Conservation (phyloP, 768 basidiomycete species). For the Solioccasus polychromus region DNA sequence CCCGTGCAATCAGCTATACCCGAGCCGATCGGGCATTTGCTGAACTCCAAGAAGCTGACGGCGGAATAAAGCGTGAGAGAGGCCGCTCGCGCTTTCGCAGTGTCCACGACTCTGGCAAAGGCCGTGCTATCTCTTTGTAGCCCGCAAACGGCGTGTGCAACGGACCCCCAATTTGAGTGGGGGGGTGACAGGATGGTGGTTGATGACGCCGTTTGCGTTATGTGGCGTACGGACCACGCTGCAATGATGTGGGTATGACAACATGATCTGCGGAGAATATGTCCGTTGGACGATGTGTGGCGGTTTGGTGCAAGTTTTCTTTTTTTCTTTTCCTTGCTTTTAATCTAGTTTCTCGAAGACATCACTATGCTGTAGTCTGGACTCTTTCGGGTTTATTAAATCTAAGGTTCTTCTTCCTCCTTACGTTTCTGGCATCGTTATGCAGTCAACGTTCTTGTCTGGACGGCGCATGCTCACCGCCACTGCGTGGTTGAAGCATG, state of each 20-base stretch:
- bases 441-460: no score
- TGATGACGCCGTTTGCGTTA: conserved; percentile 31
- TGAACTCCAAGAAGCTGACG: conserved; percentile 48
- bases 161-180: conserved; percentile 23
- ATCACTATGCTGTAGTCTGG: conserved; percentile 14
- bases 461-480: conserved; percentile 24
- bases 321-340: conserved; percentile 4
- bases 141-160: conserved; percentile 28
- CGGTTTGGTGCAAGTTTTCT: conserved; percentile 6
- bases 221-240: conserved; percentile 34
- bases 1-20: conserved; percentile 72
- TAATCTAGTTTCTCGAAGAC: conserved; percentile 8
- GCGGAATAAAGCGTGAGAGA: conserved; percentile 48
- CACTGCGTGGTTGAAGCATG: conserved; percentile 30
- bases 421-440: conserved; percentile 17
- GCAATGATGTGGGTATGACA: conserved; percentile 31
- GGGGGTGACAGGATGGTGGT: conserved; percentile 17
- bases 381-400: conserved; percentile 19
- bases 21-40: conserved; percentile 74
- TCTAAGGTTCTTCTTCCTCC: conserved; percentile 10
- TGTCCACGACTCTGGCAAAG: conserved; percentile 60
- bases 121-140: conserved; percentile 84
- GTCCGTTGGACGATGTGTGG: conserved; percentile 14
- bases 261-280: conserved; percentile 28
- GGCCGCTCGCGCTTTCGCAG: conserved; percentile 65